These are phyloP conservation scores for Sungouiella thailandica DNA, from an alignment of 805 yeast species.

Conservation along the genomic window DNA sequence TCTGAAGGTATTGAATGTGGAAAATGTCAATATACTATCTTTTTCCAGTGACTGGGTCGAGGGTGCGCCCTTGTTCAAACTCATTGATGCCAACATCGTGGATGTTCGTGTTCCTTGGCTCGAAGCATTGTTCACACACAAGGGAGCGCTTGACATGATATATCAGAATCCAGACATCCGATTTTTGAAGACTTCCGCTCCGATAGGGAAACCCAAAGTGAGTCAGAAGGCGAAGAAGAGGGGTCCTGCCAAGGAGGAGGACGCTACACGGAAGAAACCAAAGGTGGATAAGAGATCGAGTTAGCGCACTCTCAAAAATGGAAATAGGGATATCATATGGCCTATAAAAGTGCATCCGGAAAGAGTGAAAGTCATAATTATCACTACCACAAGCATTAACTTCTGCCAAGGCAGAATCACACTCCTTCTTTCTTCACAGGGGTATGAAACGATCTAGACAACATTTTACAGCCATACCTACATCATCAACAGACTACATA, in stretches of 20 bases:
- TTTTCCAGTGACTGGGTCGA: constrained; percentile 23
- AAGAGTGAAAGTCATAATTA: too few relatives aligned
- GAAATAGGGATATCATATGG: too few relatives aligned
- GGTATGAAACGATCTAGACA: too few relatives aligned
- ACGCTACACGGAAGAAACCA: not conserved
- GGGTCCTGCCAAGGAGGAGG: not conserved
- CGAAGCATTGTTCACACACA: constrained; percentile 22
- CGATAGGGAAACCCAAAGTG: constrained; percentile 5
- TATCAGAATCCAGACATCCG: constrained; percentile 9
- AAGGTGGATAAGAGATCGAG: not conserved
- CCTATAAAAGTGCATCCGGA: too few relatives aligned
- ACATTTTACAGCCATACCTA: too few relatives aligned
- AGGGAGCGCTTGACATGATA: not conserved
- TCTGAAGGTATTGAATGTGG: constrained; percentile 24
- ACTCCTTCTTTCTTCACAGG: too few relatives aligned
- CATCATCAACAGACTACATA: too few relatives aligned
- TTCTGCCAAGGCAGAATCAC: too few relatives aligned
- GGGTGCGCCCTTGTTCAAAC: constrained; percentile 24
- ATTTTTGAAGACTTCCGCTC: constrained; percentile 11
- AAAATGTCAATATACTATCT: constrained; percentile 30
- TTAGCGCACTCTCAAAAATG: not conserved
- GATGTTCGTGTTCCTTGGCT: constrained; percentile 46
- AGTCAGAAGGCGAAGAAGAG: constrained; percentile 1
- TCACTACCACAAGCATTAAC: too few relatives aligned
- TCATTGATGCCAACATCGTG: constrained; percentile 24